Conservation (phyloP, 1,284 basidiomycete genomes). For the Tranzscheliella williamsii region DNA sequence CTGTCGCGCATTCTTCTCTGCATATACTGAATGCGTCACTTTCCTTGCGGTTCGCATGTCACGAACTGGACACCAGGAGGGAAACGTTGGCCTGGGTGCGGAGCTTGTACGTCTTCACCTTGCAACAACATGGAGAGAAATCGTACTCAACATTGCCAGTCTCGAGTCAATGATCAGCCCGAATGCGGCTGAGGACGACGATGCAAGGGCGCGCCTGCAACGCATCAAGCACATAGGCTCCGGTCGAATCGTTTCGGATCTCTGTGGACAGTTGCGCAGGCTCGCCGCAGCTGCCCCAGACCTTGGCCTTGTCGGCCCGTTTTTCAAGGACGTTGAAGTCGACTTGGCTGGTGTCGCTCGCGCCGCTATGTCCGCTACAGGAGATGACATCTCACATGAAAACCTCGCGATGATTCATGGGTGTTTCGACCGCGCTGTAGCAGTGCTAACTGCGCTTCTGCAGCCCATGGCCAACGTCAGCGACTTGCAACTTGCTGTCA, state of each 20-base stretch:
- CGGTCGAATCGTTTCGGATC: slow-evolving; percentile 66
- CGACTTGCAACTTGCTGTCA: background rate
- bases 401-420: background rate
- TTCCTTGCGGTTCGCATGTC: slow-evolving; percentile 63
- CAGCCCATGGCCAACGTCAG: background rate
- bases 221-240: slow-evolving; percentile 64
- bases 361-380: background rate
- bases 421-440: background rate
- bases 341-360: background rate
- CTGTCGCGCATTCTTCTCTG: slow-evolving; percentile 68
- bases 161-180: slow-evolving; percentile 54
- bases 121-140: slow-evolving; percentile 26
- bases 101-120: slow-evolving; percentile 28
- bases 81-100: slow-evolving; percentile 5
- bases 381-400: background rate
- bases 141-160: slow-evolving; percentile 18
- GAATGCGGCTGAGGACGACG: slow-evolving; percentile 13
- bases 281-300: slow-evolving; percentile 6
- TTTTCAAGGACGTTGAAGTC: slow-evolving; percentile 7
- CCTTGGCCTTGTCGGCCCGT: background rate
- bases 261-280: slow-evolving; percentile 45
- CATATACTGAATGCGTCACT: slow-evolving; percentile 72
- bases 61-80: slow-evolving; percentile 1
- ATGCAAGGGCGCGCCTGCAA: slow-evolving; percentile 26
- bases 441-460: background rate